Base-by-base conservation (phyloP, 306 rosid species). In the Vigna unguiculata region DNA sequence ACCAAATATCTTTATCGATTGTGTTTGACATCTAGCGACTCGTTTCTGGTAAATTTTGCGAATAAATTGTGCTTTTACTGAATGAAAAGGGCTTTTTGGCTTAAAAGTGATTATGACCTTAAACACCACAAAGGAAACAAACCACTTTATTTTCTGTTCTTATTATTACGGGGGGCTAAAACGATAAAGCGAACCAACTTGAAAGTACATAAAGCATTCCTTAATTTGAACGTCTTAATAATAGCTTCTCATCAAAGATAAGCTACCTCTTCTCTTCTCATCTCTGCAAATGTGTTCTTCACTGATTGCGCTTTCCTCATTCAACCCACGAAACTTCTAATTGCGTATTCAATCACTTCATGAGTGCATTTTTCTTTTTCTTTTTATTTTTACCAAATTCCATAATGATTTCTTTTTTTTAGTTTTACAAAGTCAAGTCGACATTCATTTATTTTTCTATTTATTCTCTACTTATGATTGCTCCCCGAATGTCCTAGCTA, bases 161-260 rank as follows among this genome's bases (percentile, higher is more conserved):
- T 46, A 61, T 45, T 3, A 68, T 73, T 53, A 9, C 38, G 24
- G 17, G 22, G 51, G 82, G 30, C 25, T 34, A 34, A 41, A 47
- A 63, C 30, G 63, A 65, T 45, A 58, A 64, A 38, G 63, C 24
- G 40, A 61, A 63, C 78, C 77, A 67, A 82, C 70, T 73, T 71
- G 71, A 64, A 79, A 83, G 84, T 83, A 84, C 81, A 81, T 83
- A 84, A 81, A 75, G 75, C 69, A 54, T 88, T 80, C 60, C 93
- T 82, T 86, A 80, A 82, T 79, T 84, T 86, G 83, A 75, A 88
- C 81, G 89, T 64, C 69, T 82, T 17, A 70, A 80, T 72, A 58
- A 89, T 89, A 28, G 71, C 87, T 81, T 83, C 73, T 78, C 75
- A 81, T 76, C 71, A 75, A 81, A 85, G 77, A 71, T 80, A 80